Evolutionary conservation across 176 grass and related monocot genomes (phyloP), one percentile per base, ranked within the genome.

Genomic region (Eragrostis curvula): DNA sequence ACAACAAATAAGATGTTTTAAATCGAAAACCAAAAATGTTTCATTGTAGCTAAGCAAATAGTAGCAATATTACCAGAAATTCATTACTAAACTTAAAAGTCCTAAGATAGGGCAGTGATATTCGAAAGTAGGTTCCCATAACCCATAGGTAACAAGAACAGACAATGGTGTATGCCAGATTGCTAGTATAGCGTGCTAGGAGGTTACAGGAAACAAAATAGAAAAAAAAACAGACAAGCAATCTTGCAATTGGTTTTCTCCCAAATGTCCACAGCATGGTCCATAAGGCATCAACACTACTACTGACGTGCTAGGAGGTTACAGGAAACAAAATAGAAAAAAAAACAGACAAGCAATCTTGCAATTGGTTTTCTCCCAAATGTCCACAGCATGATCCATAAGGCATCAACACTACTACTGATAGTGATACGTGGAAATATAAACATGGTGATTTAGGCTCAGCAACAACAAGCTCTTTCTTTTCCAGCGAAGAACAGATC

Each of bases 401-500:
- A 36, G 32, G 32, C 32, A 36, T 36, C 32, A 24, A 14, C 28
- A 72, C 28, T 51, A 72, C 57, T 27, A 63, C 30, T 25, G 21
- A 78, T 20, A 36, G 24, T 28, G 68, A 3, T 63, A 81, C 52
- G 44, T 52, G 28, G 21, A 14, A 86, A 36, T 69, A 29, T 15
- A 12, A 28, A 5, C n/a, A 61, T 13, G 59, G 29, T 48, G 65
- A 36, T 41, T 61, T 41, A 21, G 52, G 39, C 41, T 60, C 7
- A 81, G 36, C 28, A 47, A 47, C 6, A 21, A 58, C 15, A 81
- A 60, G 29, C 60, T 81, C 42, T 68, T 62, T 62, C 52, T 44
- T 51, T 36, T 36, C 32, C 32, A 36, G 32, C 4, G 32, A 36
- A 36, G 32, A 36, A 36, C 32, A 36, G 32, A 36, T 36, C 32